Evolutionary conservation across 306 rosid genomes (phyloP).

Genomic region (Heteromeles arbutifolia): DNA sequence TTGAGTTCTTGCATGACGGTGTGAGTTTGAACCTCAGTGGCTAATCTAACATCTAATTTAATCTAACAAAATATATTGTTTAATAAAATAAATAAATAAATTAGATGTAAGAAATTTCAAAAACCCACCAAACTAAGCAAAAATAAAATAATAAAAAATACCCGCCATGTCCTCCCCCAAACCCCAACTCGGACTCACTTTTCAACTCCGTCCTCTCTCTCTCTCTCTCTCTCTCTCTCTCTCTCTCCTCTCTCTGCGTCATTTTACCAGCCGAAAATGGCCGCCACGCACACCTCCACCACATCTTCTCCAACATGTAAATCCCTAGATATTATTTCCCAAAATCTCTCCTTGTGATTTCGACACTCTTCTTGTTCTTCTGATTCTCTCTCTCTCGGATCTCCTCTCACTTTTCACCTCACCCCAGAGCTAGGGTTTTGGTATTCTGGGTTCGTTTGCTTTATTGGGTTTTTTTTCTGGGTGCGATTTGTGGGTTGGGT

Average conservation of each 20-base stretch:
- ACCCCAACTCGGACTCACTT: background rate
- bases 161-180: background rate
- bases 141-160: background rate
- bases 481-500: background rate
- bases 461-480: background rate
- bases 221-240: too few relatives aligned
- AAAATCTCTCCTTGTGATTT: background rate
- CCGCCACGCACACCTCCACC: slow-evolving; percentile 26
- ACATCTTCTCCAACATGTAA: background rate
- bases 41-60: too few relatives aligned
- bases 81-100: too few relatives aligned
- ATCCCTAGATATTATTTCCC: background rate
- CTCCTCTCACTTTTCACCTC: background rate
- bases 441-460: background rate
- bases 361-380: background rate
- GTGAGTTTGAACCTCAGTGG: fast-evolving
- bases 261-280: slow-evolving; percentile 38
- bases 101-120: too few relatives aligned
- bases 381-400: slow-evolving; percentile 2
- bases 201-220: background rate
- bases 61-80: too few relatives aligned
- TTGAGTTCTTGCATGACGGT: too few relatives aligned
- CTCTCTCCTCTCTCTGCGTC: background rate
- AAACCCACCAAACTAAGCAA: background rate
- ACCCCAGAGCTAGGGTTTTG: slow-evolving; percentile 1